These are phyloP conservation scores for Kwoniella shandongensis DNA, from an alignment of 768 basidiomycete species.

Conservation along the genomic window DNA sequence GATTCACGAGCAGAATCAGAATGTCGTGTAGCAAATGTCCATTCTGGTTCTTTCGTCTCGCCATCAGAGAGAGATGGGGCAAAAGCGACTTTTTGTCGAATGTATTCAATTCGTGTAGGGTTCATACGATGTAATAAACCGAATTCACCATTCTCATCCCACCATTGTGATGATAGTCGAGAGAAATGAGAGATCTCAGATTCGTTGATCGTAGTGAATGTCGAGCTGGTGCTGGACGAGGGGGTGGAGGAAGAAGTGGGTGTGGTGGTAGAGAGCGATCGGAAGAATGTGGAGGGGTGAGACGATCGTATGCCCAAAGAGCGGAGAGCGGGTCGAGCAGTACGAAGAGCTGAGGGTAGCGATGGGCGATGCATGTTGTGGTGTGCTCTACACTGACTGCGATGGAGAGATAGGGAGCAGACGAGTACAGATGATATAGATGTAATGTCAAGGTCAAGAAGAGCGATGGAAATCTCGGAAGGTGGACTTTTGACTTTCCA, in stretches of 20 bases:
- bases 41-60: slow-evolving; percentile 28
- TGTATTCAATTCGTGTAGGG: slow-evolving; percentile 77
- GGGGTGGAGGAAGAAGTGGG: slow-evolving; percentile 4
- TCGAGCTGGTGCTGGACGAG: slow-evolving; percentile 4
- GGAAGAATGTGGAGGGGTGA: slow-evolving; percentile 1
- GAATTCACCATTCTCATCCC: slow-evolving; percentile 92
- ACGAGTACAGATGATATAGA: background rate
- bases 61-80: slow-evolving; percentile 15
- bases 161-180: slow-evolving; percentile 84
- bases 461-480: background rate
- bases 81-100: slow-evolving; percentile 56
- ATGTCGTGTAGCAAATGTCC: slow-evolving; percentile 43
- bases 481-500: slow-evolving; percentile 2
- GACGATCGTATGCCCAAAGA: background rate
- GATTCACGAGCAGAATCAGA: slow-evolving; percentile 20
- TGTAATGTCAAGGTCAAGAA: too few species aligned
- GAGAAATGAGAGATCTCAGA: slow-evolving; percentile 88
- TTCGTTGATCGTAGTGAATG: slow-evolving; percentile 64
- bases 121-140: slow-evolving; percentile 90
- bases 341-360: background rate
- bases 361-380: slow-evolving; percentile 5
- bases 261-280: slow-evolving; percentile 2
- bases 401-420: background rate
- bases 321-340: background rate
- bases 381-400: background rate